Percentiles rank a stretch among this genome's conserved stretches.
These are phyloP conservation scores for Schwanniomyces sp. DNA, from an alignment of 805 yeast species.

Conservation along the genomic window DNA sequence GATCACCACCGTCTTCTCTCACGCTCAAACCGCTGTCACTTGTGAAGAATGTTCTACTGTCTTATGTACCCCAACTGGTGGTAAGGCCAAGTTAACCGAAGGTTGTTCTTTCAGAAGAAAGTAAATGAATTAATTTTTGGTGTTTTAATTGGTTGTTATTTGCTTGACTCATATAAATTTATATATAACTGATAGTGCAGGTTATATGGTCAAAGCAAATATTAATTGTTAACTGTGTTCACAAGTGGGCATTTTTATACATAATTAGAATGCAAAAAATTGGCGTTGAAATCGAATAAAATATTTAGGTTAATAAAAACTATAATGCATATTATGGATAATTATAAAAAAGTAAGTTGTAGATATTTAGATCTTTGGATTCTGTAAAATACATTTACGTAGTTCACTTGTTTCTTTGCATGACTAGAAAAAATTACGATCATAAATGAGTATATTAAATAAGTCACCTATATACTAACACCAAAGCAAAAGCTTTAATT, in stretches of 20 bases:
- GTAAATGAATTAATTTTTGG: slow-evolving; percentile 46
- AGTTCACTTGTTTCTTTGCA: too few relatives aligned
- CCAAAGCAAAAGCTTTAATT: background rate
- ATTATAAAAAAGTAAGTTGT: background rate
- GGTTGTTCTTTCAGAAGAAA: slow-evolving; percentile 99
- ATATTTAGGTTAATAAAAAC: slow-evolving; percentile 7
- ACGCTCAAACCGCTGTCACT: slow-evolving; percentile 99
- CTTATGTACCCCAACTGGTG: slow-evolving; percentile 99
- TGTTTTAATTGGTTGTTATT: slow-evolving; percentile 1
- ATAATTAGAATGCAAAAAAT: background rate
- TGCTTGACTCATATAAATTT: background rate
- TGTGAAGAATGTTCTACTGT: slow-evolving; percentile 99
- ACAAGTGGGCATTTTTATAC: background rate
- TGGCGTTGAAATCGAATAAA: slow-evolving; percentile 1
- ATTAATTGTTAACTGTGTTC: background rate
- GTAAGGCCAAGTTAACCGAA: slow-evolving; percentile 99
- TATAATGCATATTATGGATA: slow-evolving; percentile 6
- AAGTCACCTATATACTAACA: background rate
- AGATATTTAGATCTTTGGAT: background rate
- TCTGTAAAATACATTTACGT: too few relatives aligned
- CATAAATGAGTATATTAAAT: background rate
- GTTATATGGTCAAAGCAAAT: background rate
- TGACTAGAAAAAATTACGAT: background rate
- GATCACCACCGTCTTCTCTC: slow-evolving; percentile 99
- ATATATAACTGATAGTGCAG: background rate